Percentiles rank a stretch among this genome's conserved stretches.
Evolutionary conservation across 208 protist species (phyloP).

Genomic region (Crithidia sp.): DNA sequence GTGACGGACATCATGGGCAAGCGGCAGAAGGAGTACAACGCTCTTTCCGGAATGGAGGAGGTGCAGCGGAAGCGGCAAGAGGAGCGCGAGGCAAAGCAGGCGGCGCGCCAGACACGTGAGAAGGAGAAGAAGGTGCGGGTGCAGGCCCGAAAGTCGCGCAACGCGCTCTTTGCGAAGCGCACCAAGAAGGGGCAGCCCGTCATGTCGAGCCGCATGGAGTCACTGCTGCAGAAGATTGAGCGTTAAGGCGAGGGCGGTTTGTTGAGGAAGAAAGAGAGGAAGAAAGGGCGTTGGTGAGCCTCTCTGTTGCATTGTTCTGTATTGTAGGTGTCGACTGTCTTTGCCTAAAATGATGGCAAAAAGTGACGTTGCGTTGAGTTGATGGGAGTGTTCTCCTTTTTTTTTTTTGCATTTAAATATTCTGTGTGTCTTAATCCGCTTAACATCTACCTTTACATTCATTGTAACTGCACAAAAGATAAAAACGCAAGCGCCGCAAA

Average conservation of each 20-base stretch:
- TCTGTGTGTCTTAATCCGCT: not conserved
- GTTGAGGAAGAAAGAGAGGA: too few species aligned
- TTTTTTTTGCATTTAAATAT: not conserved
- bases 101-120: slow-evolving; percentile 50
- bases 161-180: slow-evolving; percentile 63
- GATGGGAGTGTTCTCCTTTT: not conserved
- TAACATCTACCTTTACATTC: not conserved
- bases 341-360: too few species aligned
- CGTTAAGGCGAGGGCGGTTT: slow-evolving; percentile 3
- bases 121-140: slow-evolving; percentile 51
- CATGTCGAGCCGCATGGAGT: slow-evolving; percentile 72
- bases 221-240: slow-evolving; percentile 70
- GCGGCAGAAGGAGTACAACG: slow-evolving; percentile 60
- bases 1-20: slow-evolving; percentile 72
- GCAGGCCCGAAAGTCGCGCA: slow-evolving; percentile 51
- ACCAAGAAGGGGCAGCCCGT: slow-evolving; percentile 85
- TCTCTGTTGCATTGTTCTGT: too few species aligned
- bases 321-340: too few species aligned
- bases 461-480: too few species aligned
- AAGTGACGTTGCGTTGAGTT: too few species aligned
- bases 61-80: slow-evolving; percentile 58
- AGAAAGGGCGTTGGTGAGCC: too few species aligned
- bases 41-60: slow-evolving; percentile 63
- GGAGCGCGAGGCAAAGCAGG: slow-evolving; percentile 46
- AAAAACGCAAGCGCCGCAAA: too few species aligned